Evolutionary conservation across 1,284 basidiomycete species (phyloP), one percentile per base, ranked within the genome.

Genomic region (Apiotrichum akiyoshidainum): DNA sequence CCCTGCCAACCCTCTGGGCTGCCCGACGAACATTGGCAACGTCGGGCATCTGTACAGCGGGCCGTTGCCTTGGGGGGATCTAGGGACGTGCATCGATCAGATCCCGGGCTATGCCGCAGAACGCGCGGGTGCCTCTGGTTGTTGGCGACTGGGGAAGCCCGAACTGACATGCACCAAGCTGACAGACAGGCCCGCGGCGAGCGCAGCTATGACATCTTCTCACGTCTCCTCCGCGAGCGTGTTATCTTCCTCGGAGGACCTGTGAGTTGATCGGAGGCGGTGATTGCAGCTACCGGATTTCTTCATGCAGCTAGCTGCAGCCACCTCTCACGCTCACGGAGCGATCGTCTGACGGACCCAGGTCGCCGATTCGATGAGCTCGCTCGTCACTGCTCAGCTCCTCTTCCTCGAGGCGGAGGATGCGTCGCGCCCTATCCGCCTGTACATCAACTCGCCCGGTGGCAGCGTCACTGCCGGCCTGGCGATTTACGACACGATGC

Each of bases 381-480:
- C 90, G 1, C 81, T 94, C 55, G 82, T 87, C 40, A 91, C 95
- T 8, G 90, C 92, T 0, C 92, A 95, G 71, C 80, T 96, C 2
- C 85, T 96, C 42, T 96, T 94, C 76, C 83, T 96, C 53, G 93
- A 96, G 80, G 92, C 93, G 0, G 92, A 95, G 76, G 90, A 94
- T 66, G 86, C 90, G 0, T 85, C 86, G 16, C 90, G 91, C 70
- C 93, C 92, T 2, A 94, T 96, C 58, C 90, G 93, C 70, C 79
- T 96, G 21, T 95, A 94, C 78, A 93, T 95, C 69, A 96, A 95
- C 78, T 92, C 90, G 8, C 92, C 93, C 0, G 92, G 92, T 5
- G 93, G 93, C 39, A 90, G 88, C 68, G 92, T 96, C 44, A 94
- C 92, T 0, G 90, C 92, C 42, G 93, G 92, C 17, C 80, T 96